Evolutionary conservation across 495 filamentous ascomycete genomes (phyloP).

Genomic region (Aspergillus haitiensis): DNA sequence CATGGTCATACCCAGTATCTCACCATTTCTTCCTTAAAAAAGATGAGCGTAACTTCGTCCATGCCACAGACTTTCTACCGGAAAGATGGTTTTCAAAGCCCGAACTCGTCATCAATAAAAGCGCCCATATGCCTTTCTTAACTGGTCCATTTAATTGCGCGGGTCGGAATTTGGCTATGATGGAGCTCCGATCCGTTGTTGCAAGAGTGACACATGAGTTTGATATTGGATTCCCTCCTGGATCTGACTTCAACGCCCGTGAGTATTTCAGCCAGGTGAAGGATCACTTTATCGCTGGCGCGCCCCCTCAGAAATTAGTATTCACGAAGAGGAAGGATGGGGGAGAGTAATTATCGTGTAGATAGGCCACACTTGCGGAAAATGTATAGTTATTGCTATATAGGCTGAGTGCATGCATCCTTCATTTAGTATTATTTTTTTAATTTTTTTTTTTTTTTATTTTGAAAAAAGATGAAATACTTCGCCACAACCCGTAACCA

Average conservation of each 20-base stretch:
- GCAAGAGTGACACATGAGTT: slow-evolving; percentile 4
- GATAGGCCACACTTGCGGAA: no score
- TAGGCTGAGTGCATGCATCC: no score
- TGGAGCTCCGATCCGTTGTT: slow-evolving; percentile 5
- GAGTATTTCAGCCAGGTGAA: background rate
- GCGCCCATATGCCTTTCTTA: slow-evolving; percentile 3
- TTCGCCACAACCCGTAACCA: no score
- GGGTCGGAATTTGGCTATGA: slow-evolving; percentile 5
- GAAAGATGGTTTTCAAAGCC: background rate
- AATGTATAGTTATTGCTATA: no score
- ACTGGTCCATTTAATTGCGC: slow-evolving; percentile 1
- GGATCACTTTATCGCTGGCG: background rate
- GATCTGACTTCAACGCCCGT: slow-evolving; percentile 5
- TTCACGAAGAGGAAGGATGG: background rate
- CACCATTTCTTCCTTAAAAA: background rate
- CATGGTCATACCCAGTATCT: background rate
- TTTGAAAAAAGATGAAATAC: no score
- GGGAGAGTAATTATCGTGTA: no score
- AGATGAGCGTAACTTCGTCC: background rate
- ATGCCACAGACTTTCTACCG: background rate
- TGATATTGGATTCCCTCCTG: background rate
- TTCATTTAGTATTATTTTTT: no score
- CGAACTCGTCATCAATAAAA: slow-evolving; percentile 5
- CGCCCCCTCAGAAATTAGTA: background rate
- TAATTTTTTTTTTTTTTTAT: no score